Evolutionary conservation across 2,329 filamentous ascomycete species (phyloP), one percentile per base, ranked within the genome.

Genomic region (Colletotrichum neosansevieriae): DNA sequence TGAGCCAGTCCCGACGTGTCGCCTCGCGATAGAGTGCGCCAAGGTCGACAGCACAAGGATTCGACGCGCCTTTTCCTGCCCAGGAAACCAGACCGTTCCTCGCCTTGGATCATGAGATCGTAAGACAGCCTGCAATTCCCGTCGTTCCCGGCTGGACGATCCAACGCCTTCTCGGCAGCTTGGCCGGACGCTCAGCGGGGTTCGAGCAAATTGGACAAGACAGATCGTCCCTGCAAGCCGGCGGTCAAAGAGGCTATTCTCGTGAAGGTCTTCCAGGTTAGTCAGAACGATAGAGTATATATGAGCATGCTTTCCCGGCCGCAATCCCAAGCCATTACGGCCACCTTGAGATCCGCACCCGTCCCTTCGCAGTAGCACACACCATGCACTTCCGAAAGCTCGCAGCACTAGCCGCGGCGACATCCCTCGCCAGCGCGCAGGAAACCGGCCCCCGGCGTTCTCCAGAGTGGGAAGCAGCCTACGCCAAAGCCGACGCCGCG

Each of bases 401-500:
- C 13, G 58, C 69, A 63, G 62, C 61, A 32, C 21, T 70, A n/a
- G 63, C 65, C n/a, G 67, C 59, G 34, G 68, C 67, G 38, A 47
- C 63, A 12, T 45, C 59, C 42, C 61, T 71, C 51, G 63, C 68
- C 65, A 50, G 47, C 21, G 70, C 70, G 34, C 70, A 71, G 56
- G 32, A 49, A 38, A 11, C 40, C 21, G 44, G 21, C 29, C 62
- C 66, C 15, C 40, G 24, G 19, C 62, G 54, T 24, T 67, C 64
- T 44, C 58, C 64, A 9, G 70, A 71, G 53, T 96, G 93, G 93
- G 83, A 83, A 24, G 83, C 89, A 11, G 91, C 91, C 63, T 93
- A 94, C 76, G 78, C 81, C 51, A 92, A 92, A 76, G 93, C 93
- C 0, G 85, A 88, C 13, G 80, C 85, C 4, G 79, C 94, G 69